Evolutionary conservation across 2,329 filamentous ascomycete species (phyloP).

Genomic region (Claviceps paspali): DNA sequence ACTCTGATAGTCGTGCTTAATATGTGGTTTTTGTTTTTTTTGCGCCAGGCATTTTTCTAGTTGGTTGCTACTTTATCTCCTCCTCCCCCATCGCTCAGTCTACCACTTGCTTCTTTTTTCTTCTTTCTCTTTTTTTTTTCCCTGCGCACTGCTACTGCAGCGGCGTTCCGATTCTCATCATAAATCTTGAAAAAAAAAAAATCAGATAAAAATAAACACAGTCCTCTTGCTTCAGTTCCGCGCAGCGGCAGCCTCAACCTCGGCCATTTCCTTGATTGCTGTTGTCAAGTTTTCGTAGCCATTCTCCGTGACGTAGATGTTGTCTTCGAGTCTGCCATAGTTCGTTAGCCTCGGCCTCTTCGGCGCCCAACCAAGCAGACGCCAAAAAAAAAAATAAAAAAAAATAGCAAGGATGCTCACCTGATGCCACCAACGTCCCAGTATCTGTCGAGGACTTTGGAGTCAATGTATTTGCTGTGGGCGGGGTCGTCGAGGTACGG

Average conservation of each 20-base stretch:
- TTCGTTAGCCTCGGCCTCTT: not conserved
- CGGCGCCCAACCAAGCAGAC: no score
- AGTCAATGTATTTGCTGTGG: slow-evolving; percentile 64
- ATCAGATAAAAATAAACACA: not conserved
- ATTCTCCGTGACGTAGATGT: slow-evolving; percentile 54
- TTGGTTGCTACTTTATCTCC: no score
- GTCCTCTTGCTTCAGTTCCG: not conserved
- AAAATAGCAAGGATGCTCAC: slow-evolving; percentile 19
- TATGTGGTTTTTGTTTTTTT: no score
- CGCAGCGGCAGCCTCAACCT: slow-evolving; percentile 31
- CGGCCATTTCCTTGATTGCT: slow-evolving; percentile 50
- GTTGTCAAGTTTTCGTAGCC: slow-evolving; percentile 61
- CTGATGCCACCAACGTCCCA: slow-evolving; percentile 69
- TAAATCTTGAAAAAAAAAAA: not conserved
- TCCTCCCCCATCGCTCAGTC: no score
- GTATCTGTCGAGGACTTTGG: slow-evolving; percentile 57
- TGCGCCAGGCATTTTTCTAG: no score
- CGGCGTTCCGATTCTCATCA: no score
- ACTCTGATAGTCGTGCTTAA: no score
- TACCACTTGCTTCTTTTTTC: no score
- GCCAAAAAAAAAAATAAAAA: not conserved
- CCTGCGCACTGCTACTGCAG: no score
- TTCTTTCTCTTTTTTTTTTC: no score
- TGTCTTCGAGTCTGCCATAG: slow-evolving; percentile 42
- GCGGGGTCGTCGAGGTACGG: slow-evolving; percentile 60